Base-by-base conservation (phyloP, 345 rosid genomes). In the Aurinia saxatilis region DNA sequence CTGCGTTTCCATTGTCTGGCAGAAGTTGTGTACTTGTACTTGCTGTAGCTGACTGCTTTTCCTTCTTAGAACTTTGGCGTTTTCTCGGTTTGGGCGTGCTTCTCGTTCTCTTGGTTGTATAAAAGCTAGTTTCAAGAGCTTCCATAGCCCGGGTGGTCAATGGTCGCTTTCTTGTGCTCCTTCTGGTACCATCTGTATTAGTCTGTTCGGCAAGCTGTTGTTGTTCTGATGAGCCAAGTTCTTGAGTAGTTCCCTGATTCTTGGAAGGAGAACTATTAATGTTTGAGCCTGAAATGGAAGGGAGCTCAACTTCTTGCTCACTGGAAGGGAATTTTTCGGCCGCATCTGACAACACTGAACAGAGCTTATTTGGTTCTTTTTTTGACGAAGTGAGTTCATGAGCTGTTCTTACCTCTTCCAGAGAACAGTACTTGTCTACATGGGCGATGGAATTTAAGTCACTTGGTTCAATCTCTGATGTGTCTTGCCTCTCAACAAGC, bases 131-230 rank as follows among this genome's bases (percentile, higher is more conserved):
- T 72, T 78, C 88, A 48, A 85, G 74, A 73, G 95, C 84, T 77
- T 85, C 95, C 72, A 88, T 62, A 61, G 86, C 87, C 58, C 80
- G 72, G 10, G 76, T 75, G 8, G 89, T 83, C 76, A 80, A 58
- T 19, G 91, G 90, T 33, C 91, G 73, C 65, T 74, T 83, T 76
- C 95, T 77, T 58, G 80, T 83, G 81, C 91, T 85, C 16, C 81
- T 84, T 70, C 95, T 81, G 73, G 80, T 57, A 66, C 39, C 68
- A 46, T 82, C 74, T 60, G 39, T 33, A 17, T 25, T 49, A 33
- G 40, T 56, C 47, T 60, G 74, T 49, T 70, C 64, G 13, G 10
- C 63, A n/a, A n/a, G n/a, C n/a, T n/a, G n/a, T 63, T 63, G 57
- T 30, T 52, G 52, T 41, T 63, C 48, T 7, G 70, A 63, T 64